Conservation (phyloP, 106 monocot species). For the Dioscorea alata region DNA sequence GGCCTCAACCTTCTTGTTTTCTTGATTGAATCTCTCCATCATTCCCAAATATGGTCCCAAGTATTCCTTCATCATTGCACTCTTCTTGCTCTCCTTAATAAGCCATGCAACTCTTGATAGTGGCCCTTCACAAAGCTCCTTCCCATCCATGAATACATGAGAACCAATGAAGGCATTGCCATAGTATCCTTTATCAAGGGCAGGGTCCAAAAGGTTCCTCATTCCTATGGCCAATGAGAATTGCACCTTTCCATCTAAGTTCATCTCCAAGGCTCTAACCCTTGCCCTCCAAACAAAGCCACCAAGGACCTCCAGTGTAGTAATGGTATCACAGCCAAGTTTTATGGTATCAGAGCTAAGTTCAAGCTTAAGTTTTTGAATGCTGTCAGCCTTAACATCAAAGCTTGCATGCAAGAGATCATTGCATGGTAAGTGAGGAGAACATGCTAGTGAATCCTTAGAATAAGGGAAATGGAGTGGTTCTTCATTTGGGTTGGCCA, state of each 20-base stretch:
- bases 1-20: neutral
- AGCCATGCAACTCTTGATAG: neutral
- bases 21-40: constrained; percentile 2
- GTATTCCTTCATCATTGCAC: neutral
- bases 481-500: neutral
- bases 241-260: neutral
- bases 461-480: neutral
- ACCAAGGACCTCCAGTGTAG: constrained; percentile 5
- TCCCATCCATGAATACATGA: neutral
- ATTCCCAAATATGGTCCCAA: neutral
- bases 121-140: neutral
- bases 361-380: neutral
- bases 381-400: neutral
- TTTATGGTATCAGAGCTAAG: too few species aligned
- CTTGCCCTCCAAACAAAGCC: constrained; percentile 6
- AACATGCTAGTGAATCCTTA: neutral
- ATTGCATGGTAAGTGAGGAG: neutral
- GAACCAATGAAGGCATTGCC: constrained; percentile 5
- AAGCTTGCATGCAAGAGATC: constrained; percentile 1
- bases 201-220: neutral
- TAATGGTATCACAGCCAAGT: neutral
- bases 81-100: constrained; percentile 5
- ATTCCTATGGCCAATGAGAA: constrained; percentile 3
- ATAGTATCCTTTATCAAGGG: neutral
- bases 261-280: neutral